Evolutionary conservation across 257 asterid genomes (phyloP).

Genomic region (Henckelia pumila): DNA sequence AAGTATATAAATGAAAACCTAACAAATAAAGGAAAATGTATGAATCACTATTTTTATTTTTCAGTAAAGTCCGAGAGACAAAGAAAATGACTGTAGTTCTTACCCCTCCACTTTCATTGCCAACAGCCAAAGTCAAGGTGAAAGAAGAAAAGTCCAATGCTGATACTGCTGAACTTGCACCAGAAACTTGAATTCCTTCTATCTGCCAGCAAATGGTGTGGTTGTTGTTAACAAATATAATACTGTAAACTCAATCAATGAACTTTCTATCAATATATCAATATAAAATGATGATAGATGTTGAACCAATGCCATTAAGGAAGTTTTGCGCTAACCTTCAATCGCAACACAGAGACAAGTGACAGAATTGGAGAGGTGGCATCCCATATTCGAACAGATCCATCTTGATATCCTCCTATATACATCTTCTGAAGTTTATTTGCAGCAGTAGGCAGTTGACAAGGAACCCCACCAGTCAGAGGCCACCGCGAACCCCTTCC

Average conservation of each 20-base stretch:
- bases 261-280: constrained; percentile 17
- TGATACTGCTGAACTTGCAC: constrained; percentile 57
- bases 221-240: constrained; percentile 17
- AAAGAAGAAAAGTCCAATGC: constrained; percentile 66
- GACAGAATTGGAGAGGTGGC: constrained; percentile 75
- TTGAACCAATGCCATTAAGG: background rate
- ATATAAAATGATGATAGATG: background rate
- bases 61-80: constrained; percentile 19
- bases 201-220: constrained; percentile 42
- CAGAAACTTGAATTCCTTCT: constrained; percentile 51
- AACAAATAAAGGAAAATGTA: constrained; percentile 26
- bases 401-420: constrained; percentile 90
- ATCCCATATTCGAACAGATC: constrained; percentile 85
- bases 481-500: constrained; percentile 61
- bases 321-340: constrained; percentile 54
- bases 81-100: constrained; percentile 27
- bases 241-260: constrained; percentile 18
- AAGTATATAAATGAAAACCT: constrained; percentile 65
- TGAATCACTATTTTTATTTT: constrained; percentile 9
- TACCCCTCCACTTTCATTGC: constrained; percentile 85
- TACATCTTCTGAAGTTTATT: constrained; percentile 55
- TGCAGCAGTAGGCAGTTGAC: constrained; percentile 48
- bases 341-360: constrained; percentile 48
- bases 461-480: constrained; percentile 69
- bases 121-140: constrained; percentile 68